Conservation (phyloP, 805 yeast genomes). For the Saturnispora zaruensis region DNA sequence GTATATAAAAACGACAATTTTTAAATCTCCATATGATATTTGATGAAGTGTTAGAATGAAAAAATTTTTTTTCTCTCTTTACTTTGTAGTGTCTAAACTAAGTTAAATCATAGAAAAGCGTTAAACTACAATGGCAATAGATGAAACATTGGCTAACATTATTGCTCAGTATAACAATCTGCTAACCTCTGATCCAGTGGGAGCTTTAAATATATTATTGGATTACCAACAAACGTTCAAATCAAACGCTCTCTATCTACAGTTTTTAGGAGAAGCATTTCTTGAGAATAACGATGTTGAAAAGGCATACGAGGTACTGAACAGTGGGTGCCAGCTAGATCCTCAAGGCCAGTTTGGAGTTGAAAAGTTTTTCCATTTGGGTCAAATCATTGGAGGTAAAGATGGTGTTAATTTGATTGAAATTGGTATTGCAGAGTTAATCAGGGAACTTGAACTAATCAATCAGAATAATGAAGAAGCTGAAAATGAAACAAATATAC, state of each 20-base stretch:
- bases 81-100: not conserved
- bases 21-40: not conserved
- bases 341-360: slow-evolving; percentile 56
- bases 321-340: slow-evolving; percentile 58
- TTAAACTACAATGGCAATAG: slow-evolving; percentile 1
- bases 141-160: slow-evolving; percentile 4
- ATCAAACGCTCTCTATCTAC: slow-evolving; percentile 39
- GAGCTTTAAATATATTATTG: slow-evolving; percentile 43
- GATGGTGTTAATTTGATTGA: slow-evolving; percentile 60
- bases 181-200: slow-evolving; percentile 39
- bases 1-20: not conserved
- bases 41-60: not conserved
- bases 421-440: slow-evolving; percentile 51
- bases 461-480: slow-evolving; percentile 3
- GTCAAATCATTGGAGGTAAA: slow-evolving; percentile 80
- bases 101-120: not conserved
- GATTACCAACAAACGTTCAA: slow-evolving; percentile 30
- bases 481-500: slow-evolving; percentile 17
- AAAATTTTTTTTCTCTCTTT: not conserved
- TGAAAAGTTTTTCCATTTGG: slow-evolving; percentile 82
- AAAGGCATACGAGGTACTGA: slow-evolving; percentile 58
- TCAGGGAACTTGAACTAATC: slow-evolving; percentile 27
- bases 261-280: slow-evolving; percentile 64
- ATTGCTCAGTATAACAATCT: slow-evolving; percentile 24
- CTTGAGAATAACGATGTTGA: slow-evolving; percentile 77